Evolutionary conservation across 2,329 filamentous ascomycete genomes (phyloP).

Genomic region (Basipetospora chlamydospora): DNA sequence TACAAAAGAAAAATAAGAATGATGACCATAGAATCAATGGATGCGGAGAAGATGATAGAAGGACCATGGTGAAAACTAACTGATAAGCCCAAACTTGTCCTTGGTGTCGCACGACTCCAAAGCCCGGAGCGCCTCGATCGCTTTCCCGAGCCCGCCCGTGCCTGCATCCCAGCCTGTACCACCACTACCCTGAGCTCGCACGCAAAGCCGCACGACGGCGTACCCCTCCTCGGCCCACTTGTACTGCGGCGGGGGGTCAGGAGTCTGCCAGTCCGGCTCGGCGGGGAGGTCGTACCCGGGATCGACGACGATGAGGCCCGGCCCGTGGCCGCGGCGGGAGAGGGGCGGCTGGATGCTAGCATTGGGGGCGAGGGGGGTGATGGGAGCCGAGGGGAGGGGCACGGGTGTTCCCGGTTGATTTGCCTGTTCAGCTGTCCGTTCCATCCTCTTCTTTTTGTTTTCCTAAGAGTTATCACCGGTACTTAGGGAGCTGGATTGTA

Average conservation of each 20-base stretch:
- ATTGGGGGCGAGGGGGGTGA: slow-evolving; percentile 3
- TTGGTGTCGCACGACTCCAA: slow-evolving; percentile 20
- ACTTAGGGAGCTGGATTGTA: too few species aligned
- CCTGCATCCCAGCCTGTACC: neutral
- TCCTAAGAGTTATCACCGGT: neutral
- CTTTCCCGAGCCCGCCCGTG: slow-evolving; percentile 8
- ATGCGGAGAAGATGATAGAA: neutral
- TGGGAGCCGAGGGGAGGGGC: slow-evolving; percentile 1
- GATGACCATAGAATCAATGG: neutral
- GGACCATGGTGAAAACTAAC: slow-evolving; percentile 13
- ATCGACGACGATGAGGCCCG: slow-evolving; percentile 18
- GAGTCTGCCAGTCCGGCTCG: slow-evolving; percentile 3
- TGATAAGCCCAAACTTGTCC: slow-evolving; percentile 22
- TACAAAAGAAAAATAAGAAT: too few species aligned
- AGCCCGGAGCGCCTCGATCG: slow-evolving; percentile 10
- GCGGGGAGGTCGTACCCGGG: slow-evolving; percentile 2
- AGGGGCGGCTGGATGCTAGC: slow-evolving; percentile 13
- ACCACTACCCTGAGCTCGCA: neutral
- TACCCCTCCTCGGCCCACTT: slow-evolving; percentile 24
- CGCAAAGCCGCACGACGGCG: slow-evolving; percentile 10
- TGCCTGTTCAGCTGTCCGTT: neutral
- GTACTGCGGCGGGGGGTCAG: slow-evolving; percentile 13
- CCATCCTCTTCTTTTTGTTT: neutral
- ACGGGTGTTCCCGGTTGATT: neutral
- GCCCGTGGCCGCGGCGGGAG: slow-evolving; percentile 17